Evolutionary conservation across 768 basidiomycete species (phyloP).

Genomic region (Lactarius pseudohatsudake): DNA sequence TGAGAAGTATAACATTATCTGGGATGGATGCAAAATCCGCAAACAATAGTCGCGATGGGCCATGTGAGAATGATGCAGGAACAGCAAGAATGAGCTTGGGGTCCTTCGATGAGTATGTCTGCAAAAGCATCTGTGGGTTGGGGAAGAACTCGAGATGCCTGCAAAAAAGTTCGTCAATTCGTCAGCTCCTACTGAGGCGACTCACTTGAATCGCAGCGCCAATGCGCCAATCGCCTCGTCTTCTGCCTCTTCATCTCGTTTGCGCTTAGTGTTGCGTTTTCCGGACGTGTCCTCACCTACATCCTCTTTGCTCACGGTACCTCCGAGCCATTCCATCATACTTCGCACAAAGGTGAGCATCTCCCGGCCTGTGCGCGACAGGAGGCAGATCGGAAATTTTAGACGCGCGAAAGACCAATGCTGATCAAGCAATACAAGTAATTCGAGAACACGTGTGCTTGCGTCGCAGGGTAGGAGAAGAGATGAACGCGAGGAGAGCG

Average conservation of each 20-base stretch:
- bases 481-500: conserved; percentile 76
- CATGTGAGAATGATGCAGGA: conserved; percentile 90
- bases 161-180: conserved; percentile 3
- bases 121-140: conserved; percentile 74
- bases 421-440: conserved; percentile 94
- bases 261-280: conserved; percentile 46
- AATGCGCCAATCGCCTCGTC: conserved; percentile 85
- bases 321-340: conserved; percentile 99
- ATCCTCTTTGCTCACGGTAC: conserved; percentile 90
- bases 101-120: conserved; percentile 80
- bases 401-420: conserved; percentile 92
- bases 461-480: conserved; percentile 91
- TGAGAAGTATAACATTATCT: conserved; percentile 86
- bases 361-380: conserved; percentile 87
- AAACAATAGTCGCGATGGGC: conserved; percentile 85
- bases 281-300: conserved; percentile 73
- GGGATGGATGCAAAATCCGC: conserved; percentile 79
- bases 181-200: not conserved
- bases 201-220: conserved; percentile 85
- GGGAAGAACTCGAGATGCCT: conserved; percentile 94
- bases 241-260: conserved; percentile 49
- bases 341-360: conserved; percentile 92
- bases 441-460: conserved; percentile 90
- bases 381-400: conserved; percentile 88
- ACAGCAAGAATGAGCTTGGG: conserved; percentile 94